Evolutionary conservation across 1,139 yeast species (phyloP).

Genomic region (Suhomyces anneliseae): DNA sequence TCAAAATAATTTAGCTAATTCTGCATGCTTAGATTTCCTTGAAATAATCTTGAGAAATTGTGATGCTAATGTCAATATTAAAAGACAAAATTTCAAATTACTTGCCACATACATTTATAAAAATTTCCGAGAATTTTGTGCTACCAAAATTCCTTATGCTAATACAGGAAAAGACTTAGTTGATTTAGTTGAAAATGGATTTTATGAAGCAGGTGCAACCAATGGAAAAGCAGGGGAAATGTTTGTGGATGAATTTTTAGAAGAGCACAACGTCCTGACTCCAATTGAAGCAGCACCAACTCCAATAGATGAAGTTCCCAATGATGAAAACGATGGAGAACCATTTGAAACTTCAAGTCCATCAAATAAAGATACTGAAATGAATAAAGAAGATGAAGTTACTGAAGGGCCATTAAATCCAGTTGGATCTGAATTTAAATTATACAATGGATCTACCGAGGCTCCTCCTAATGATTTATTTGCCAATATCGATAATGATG

Average conservation of each 20-base stretch:
- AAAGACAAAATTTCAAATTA: conserved; percentile 42
- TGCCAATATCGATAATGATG: background rate
- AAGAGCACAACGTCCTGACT: conserved; percentile 26
- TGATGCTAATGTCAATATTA: conserved; percentile 21
- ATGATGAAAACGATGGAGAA: background rate
- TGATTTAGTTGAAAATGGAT: conserved; percentile 28
- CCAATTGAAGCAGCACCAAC: conserved; percentile 19
- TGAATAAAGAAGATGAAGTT: background rate
- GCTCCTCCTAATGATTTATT: background rate
- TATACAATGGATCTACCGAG: conserved; percentile 1
- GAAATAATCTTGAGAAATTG: conserved; percentile 47
- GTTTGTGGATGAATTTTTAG: conserved; percentile 26
- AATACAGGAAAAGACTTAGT: conserved; percentile 34
- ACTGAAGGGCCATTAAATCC: background rate
- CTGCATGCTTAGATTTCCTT: conserved; percentile 73
- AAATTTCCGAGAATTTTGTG: conserved; percentile 40
- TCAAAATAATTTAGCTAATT: conserved; percentile 65
- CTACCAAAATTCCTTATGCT: conserved; percentile 27
- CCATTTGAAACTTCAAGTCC: background rate
- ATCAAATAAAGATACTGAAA: background rate
- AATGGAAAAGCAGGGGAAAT: conserved; percentile 8
- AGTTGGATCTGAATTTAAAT: background rate
- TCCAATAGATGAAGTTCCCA: conserved; percentile 1
- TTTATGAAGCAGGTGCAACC: conserved; percentile 16
- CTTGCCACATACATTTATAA: conserved; percentile 52